Evolutionary conservation across 192 early-diverging fungal species (phyloP).

Genomic region (Coemansia sp.): DNA sequence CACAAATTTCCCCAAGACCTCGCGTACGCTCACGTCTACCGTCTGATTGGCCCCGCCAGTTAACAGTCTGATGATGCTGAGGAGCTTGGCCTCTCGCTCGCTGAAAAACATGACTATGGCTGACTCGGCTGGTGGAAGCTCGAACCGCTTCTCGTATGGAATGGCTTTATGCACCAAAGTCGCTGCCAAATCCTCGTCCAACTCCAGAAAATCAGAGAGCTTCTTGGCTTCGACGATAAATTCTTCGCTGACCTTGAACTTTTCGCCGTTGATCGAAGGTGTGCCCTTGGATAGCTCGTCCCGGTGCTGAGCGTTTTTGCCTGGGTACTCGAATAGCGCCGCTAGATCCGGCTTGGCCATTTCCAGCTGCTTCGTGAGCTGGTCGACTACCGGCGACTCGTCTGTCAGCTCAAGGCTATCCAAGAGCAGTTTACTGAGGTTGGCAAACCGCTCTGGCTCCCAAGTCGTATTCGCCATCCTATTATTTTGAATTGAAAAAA

Average conservation of each 20-base stretch:
- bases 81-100: conserved; percentile 66
- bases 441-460: conserved; percentile 53
- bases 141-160: conserved; percentile 58
- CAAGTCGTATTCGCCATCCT: conserved; percentile 53
- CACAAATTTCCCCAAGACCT: conserved; percentile 40
- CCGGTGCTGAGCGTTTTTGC: conserved; percentile 46
- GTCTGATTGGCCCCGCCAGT: conserved; percentile 46
- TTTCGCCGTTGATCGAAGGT: conserved; percentile 61
- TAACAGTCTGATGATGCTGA: conserved; percentile 60
- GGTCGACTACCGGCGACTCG: conserved; percentile 43
- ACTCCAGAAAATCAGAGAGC: conserved; percentile 78
- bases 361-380: conserved; percentile 43
- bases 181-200: conserved; percentile 78
- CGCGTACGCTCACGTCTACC: conserved; percentile 52
- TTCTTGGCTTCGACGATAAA: conserved; percentile 67
- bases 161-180: conserved; percentile 63
- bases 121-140: conserved; percentile 63
- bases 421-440: conserved; percentile 44
- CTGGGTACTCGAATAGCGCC: conserved; percentile 39
- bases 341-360: conserved; percentile 48
- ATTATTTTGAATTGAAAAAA: conserved; percentile 8
- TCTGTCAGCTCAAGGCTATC: conserved; percentile 34
- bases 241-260: conserved; percentile 67
- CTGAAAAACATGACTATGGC: conserved; percentile 69
- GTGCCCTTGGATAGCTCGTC: conserved; percentile 50